Base-by-base conservation (phyloP, 805 yeast genomes). In the Yarrowia sp. region DNA sequence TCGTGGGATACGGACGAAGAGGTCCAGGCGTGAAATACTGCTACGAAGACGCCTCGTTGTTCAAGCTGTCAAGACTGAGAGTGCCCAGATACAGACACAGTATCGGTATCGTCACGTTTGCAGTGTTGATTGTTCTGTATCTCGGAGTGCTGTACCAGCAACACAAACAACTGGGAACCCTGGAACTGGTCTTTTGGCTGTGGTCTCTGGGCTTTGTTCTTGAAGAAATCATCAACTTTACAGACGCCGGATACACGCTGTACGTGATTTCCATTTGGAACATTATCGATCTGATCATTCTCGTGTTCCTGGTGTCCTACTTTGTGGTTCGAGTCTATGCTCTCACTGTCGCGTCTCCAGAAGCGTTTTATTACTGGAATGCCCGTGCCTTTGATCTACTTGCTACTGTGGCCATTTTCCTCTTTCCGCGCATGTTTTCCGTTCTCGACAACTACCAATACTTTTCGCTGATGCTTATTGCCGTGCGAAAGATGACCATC, bases 231-330 rank as follows among this genome's bases (percentile, higher is more conserved):
- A 74, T 79, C 58, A 84, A 81, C 66, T 72, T 83, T 43, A 72
- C 74, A 17, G 80, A 79, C 58, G 83, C 84, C 9, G 85, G 86
- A 66, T 78, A 76, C 69, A 77, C 76, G 43, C 81, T 83, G 20
- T 79, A 83, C 69, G 81, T 79, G 64, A 78, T 82, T 71, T 81
- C 85, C 19, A 74, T 85, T n/a, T 85, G 88, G 88, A 83, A 83
- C 49, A 76, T 82, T 69, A 75, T 84, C 67, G 88, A 85, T 70
- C 76, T 82, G 47, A 72, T 78, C 33, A 78, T 84, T 9, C 74
- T 81, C 42, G 58, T 77, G 2, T 73, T 84, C 17, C 77, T 85
- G 12, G 77, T 81, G 50, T 61, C 69, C 12, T 79, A 77, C 67
- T 70, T 73, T 14, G 64, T 64, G 12, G 66, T 74, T 17, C 66